Evolutionary conservation across 176 grass and related monocot species (phyloP).

Genomic region (Oryza australiensis): DNA sequence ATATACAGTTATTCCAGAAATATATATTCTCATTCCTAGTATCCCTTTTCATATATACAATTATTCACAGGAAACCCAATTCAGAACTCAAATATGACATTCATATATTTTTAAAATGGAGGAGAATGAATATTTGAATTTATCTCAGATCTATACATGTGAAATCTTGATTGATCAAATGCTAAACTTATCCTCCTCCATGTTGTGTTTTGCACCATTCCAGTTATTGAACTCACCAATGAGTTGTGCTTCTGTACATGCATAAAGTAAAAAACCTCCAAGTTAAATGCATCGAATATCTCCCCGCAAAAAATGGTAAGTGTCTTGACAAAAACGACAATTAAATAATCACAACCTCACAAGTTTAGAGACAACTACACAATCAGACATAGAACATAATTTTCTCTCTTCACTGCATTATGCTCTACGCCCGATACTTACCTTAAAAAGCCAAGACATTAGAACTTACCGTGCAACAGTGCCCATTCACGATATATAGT

Average conservation of each 20-base stretch:
- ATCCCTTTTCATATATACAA: too few species aligned
- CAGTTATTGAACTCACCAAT: conserved; percentile 91
- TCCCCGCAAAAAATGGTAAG: not conserved
- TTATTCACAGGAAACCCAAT: too few species aligned
- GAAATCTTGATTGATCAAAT: conserved; percentile 80
- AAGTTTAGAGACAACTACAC: not conserved
- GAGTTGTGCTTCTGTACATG: conserved; percentile 82
- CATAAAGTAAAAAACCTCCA: conserved; percentile 15
- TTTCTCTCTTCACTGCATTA: not conserved
- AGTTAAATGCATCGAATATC: conserved; percentile 7
- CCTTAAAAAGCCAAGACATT: not conserved
- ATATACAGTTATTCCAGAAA: too few species aligned
- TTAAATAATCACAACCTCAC: not conserved
- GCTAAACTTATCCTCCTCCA: conserved; percentile 82
- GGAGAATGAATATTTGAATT: too few species aligned
- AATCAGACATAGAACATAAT: not conserved
- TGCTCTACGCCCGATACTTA: not conserved
- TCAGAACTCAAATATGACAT: too few species aligned
- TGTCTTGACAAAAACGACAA: not conserved
- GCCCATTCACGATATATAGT: conserved; percentile 95
- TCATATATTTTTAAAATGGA: too few species aligned
- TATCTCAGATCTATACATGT: too few species aligned
- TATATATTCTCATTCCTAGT: too few species aligned
- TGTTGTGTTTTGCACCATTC: conserved; percentile 72
- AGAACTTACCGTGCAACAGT: conserved; percentile 81